Evolutionary conservation across 441 rosid genomes (phyloP).

Genomic region (Euphorbia schlechtendalii): DNA sequence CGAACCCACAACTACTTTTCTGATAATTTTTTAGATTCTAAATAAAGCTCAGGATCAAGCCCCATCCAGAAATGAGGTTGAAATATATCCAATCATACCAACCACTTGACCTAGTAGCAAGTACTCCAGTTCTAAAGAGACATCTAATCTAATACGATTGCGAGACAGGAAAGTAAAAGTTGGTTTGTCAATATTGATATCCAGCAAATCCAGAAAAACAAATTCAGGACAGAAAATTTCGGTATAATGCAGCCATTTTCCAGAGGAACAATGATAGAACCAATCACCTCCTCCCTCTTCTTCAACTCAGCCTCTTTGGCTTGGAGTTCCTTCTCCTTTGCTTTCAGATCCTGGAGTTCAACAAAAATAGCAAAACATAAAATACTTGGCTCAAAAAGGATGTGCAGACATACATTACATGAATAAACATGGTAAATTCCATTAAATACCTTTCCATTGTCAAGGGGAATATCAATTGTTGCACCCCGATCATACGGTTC

Average conservation of each 20-base stretch:
- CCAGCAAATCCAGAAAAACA: background rate
- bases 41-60: background rate
- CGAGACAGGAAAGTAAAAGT: background rate
- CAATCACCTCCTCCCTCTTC: conserved; percentile 71
- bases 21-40: no score
- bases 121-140: background rate
- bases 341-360: conserved; percentile 61
- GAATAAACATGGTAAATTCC: conserved; percentile 9
- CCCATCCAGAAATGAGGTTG: background rate
- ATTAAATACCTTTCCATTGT: conserved; percentile 52
- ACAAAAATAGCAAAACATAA: conserved; percentile 6
- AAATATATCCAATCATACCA: background rate
- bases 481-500: conserved; percentile 95
- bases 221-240: background rate
- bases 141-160: no score
- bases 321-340: conserved; percentile 85
- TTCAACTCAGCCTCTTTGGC: conserved; percentile 89
- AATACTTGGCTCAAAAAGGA: background rate
- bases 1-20: no score
- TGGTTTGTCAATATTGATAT: background rate
- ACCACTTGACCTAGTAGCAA: background rate
- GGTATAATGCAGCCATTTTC: background rate
- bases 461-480: conserved; percentile 80
- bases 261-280: conserved; percentile 4
- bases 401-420: background rate